Conservation (phyloP, 345 rosid genomes). For the Eutrema heterophyllum region DNA sequence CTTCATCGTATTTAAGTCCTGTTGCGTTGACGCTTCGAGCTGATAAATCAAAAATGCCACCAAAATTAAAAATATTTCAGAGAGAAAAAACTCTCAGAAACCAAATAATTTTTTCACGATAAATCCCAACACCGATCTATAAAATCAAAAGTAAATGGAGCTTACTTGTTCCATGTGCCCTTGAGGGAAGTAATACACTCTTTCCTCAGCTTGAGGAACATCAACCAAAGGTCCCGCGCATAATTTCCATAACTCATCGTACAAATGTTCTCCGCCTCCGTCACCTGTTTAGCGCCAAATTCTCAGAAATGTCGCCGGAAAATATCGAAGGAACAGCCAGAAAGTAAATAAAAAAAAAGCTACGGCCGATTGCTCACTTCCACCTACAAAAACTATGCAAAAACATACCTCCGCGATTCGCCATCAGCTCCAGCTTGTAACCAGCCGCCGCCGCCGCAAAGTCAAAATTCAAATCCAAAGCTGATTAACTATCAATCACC, state of each 20-base stretch:
- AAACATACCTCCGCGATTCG: conserved; percentile 47
- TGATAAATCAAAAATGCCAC: conserved; percentile 22
- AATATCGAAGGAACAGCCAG: no score
- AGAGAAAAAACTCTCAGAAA: not conserved
- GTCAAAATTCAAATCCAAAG: not conserved
- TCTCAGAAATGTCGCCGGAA: conserved; percentile 6
- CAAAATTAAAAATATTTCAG: conserved; percentile 30
- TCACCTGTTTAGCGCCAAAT: conserved; percentile 8
- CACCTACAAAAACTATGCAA: conserved; percentile 22
- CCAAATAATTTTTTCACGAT: not conserved
- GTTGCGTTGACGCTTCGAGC: conserved; percentile 89
- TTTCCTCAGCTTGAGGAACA: conserved; percentile 53
- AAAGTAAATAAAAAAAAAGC: not conserved
- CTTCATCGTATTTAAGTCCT: conserved; percentile 61
- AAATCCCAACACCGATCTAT: conserved; percentile 16
- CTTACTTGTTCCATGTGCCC: conserved; percentile 95
- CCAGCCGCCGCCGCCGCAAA: not conserved
- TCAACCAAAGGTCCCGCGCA: conserved; percentile 88
- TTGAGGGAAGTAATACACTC: conserved; percentile 86
- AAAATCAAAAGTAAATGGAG: not conserved
- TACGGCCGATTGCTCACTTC: conserved; percentile 1
- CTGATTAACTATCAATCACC: not conserved
- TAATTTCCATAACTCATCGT: conserved; percentile 73
- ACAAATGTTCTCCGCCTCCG: conserved; percentile 44
- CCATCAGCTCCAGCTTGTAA: conserved; percentile 34